Percentiles rank a stretch among this genome's conserved stretches.
Evolutionary conservation across 495 filamentous ascomycete genomes (phyloP).

Genomic region (Geopyxis carbonaria): DNA sequence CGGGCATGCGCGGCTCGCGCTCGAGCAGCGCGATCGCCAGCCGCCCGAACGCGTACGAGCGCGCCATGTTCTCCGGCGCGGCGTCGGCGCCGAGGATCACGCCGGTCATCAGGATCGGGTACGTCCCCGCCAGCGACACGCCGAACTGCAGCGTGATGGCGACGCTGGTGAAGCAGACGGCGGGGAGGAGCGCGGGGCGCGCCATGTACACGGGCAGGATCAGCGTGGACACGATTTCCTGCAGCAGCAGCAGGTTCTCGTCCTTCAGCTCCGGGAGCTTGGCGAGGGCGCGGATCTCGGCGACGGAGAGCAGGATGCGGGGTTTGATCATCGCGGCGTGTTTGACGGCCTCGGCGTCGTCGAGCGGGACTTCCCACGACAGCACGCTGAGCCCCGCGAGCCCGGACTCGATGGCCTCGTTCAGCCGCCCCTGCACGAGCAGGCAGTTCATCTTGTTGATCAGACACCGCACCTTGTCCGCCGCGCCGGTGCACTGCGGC

Average conservation of each 20-base stretch:
- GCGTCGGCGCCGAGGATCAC: constrained; percentile 20
- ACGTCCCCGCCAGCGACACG: constrained; percentile 22
- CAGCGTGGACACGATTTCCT: constrained; percentile 24
- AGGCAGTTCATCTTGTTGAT: constrained; percentile 26
- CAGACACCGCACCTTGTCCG: constrained; percentile 23
- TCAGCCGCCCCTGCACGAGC: constrained; percentile 21
- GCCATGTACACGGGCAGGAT: constrained; percentile 24
- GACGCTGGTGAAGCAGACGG: constrained; percentile 24
- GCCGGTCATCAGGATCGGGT: constrained; percentile 24
- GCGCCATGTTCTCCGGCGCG: constrained; percentile 18
- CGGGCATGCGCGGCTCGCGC: constrained; percentile 14
- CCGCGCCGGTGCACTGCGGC: constrained; percentile 18
- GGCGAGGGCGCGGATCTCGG: constrained; percentile 21
- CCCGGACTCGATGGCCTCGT: constrained; percentile 24
- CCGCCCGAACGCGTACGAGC: constrained; percentile 22
- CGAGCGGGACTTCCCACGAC: constrained; percentile 23
- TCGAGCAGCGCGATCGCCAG: constrained; percentile 23
- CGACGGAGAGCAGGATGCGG: constrained; percentile 21
- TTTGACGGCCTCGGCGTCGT: constrained; percentile 19
- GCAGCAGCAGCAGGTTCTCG: constrained; percentile 23
- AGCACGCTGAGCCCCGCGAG: constrained; percentile 20
- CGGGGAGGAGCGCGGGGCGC: constrained; percentile 20
- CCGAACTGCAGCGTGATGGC: constrained; percentile 24
- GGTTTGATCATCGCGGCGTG: constrained; percentile 23
- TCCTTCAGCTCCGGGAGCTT: constrained; percentile 18